A percentile compares a stretch with the other conserved stretches of the same genome.
These are phyloP conservation scores for Cryphonectria carpinicola DNA, from an alignment of 2,329 filamentous ascomycete species.

Conservation along the genomic window DNA sequence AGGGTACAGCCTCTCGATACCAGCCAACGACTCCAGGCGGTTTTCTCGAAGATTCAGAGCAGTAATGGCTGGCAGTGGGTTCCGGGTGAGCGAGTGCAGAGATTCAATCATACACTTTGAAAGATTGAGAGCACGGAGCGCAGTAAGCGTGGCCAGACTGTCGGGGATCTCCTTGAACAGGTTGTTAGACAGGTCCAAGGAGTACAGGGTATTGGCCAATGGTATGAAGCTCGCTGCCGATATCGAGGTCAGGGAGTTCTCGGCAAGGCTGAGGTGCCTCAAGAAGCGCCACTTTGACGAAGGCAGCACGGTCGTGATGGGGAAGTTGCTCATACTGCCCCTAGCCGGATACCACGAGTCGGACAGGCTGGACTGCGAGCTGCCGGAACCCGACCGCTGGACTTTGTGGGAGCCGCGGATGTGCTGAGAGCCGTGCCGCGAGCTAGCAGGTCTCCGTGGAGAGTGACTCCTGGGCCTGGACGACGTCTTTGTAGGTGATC, in stretches of 20 bases:
- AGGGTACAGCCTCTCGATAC: slow-evolving; percentile 85
- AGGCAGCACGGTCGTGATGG: slow-evolving; percentile 73
- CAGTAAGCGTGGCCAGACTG: slow-evolving; percentile 81
- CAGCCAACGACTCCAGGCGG: slow-evolving; percentile 82
- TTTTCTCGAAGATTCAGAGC: slow-evolving; percentile 91
- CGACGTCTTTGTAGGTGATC: slow-evolving; percentile 45
- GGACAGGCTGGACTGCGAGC: slow-evolving; percentile 81
- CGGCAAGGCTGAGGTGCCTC: slow-evolving; percentile 86
- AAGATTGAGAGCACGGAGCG: slow-evolving; percentile 88
- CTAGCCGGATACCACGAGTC: slow-evolving; percentile 67
- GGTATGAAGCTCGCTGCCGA: slow-evolving; percentile 76
- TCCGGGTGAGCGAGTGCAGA: slow-evolving; percentile 82
- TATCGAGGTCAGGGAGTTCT: slow-evolving; percentile 86
- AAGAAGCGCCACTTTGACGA: slow-evolving; percentile 93
- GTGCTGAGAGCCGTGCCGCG: slow-evolving; percentile 72
- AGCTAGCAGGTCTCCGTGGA: slow-evolving; percentile 74
- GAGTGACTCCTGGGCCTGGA: slow-evolving; percentile 75
- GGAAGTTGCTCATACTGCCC: slow-evolving; percentile 78
- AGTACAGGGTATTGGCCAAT: slow-evolving; percentile 85
- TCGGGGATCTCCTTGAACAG: slow-evolving; percentile 94
- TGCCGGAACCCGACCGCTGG: slow-evolving; percentile 85
- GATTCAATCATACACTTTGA: slow-evolving; percentile 98
- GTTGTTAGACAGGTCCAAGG: slow-evolving; percentile 89
- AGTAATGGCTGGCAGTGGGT: slow-evolving; percentile 88
- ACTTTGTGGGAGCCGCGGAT: slow-evolving; percentile 73